A percentile compares a stretch with the other conserved stretches of the same genome.
Evolutionary conservation across 768 basidiomycete species (phyloP).

Genomic region (Boletus reticulatus): DNA sequence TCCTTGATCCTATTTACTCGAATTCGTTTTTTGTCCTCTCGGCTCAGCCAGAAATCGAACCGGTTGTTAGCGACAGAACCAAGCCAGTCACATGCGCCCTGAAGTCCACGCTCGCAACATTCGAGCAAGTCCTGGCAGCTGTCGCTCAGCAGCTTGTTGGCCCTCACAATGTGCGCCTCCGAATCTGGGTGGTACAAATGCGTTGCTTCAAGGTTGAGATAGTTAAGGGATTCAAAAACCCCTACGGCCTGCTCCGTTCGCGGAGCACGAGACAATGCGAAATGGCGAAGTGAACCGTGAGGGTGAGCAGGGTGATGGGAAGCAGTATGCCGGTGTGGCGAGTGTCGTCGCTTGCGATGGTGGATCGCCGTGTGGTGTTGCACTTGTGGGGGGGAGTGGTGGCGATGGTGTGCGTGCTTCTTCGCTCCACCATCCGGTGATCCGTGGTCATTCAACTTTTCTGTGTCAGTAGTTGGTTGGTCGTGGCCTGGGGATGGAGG

Average conservation of each 20-base stretch:
- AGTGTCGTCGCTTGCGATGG: conserved; percentile 7
- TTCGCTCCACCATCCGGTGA: not conserved
- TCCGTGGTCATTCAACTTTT: not conserved
- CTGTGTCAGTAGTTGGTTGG: not conserved
- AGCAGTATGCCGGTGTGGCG: conserved; percentile 2
- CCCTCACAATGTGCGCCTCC: conserved; percentile 41
- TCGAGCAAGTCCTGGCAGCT: conserved; percentile 56
- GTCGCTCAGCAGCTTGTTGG: conserved; percentile 43
- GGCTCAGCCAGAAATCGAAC: conserved; percentile 37
- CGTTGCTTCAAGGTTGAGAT: conserved; percentile 62
- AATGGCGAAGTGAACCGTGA: conserved; percentile 39
- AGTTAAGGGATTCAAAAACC: conserved; percentile 71
- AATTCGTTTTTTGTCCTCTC: conserved; percentile 28
- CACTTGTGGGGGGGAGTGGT: not conserved
- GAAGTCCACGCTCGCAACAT: conserved; percentile 40
- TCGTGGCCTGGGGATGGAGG: conserved; percentile 28
- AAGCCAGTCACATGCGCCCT: conserved; percentile 51
- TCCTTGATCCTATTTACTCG: conserved; percentile 36
- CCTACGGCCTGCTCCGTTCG: conserved; percentile 58
- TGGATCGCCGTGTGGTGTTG: conserved; percentile 3
- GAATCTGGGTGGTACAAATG: conserved; percentile 48
- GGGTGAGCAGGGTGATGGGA: conserved; percentile 29
- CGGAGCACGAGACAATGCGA: conserved; percentile 31
- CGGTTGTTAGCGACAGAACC: conserved; percentile 34
- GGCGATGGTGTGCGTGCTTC: not conserved